Conservation (phyloP, 129 eudicot species). For the Silybum marianum region DNA sequence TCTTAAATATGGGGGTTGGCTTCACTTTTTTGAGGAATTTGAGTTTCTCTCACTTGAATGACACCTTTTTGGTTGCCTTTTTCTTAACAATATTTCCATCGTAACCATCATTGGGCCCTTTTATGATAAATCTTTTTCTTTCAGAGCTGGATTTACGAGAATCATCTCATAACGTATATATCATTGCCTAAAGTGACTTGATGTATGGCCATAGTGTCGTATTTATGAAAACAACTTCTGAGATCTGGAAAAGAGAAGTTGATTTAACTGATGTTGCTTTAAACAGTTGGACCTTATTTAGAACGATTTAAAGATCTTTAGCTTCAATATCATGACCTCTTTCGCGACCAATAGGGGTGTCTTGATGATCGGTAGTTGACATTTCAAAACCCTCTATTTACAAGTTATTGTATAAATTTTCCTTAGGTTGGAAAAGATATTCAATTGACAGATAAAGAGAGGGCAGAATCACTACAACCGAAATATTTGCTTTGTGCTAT, state of each 20-base stretch:
- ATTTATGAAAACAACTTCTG: background rate
- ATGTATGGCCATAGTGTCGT: constrained; percentile 10
- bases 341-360: background rate
- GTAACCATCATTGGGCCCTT: constrained; percentile 25
- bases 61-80: constrained; percentile 43
- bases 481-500: background rate
- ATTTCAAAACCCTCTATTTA: background rate
- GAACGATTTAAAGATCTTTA: background rate
- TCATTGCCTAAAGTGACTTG: constrained; percentile 8
- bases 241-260: background rate
- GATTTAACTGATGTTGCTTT: background rate
- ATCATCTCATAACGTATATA: background rate
- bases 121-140: constrained; percentile 13
- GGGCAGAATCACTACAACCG: background rate
- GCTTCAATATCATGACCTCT: background rate
- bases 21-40: constrained; percentile 37
- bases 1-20: constrained; percentile 39
- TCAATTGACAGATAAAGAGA: background rate
- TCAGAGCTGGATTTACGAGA: background rate
- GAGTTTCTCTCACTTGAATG: constrained; percentile 38
- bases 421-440: background rate
- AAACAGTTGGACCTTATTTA: background rate
- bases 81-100: constrained; percentile 38
- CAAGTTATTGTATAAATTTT: background rate
- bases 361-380: background rate